Conservation (phyloP, 2,329 filamentous ascomycete genomes). For the Geoglossum cookeanum region DNA sequence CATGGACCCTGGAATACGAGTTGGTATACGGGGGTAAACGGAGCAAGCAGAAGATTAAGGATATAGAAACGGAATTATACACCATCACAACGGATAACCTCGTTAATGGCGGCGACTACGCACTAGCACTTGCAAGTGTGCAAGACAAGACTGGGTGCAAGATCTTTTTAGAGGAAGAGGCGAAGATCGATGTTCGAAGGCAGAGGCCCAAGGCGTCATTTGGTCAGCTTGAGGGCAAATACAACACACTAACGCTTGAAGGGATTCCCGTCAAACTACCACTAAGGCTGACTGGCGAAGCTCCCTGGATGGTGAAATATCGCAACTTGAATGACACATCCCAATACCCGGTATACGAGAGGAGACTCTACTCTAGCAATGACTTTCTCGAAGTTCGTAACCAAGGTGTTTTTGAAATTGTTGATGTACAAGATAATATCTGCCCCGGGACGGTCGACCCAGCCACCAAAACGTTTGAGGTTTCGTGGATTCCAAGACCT, state of each 20-base stretch:
- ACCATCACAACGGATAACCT: constrained; percentile 62
- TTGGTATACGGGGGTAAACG: constrained; percentile 77
- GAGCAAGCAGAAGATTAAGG: constrained; percentile 43
- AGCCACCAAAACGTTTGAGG: constrained; percentile 52
- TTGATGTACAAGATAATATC: constrained; percentile 55
- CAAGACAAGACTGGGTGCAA: constrained; percentile 77
- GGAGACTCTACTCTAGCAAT: constrained; percentile 41
- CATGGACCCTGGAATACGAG: constrained; percentile 84
- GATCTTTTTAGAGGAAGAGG: constrained; percentile 65
- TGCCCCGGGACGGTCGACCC: constrained; percentile 69
- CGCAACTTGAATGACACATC: constrained; percentile 39
- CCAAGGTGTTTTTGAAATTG: constrained; percentile 61
- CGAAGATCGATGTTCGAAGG: constrained; percentile 68
- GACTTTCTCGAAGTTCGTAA: constrained; percentile 45
- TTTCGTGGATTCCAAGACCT: constrained; percentile 74
- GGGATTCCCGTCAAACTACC: constrained; percentile 56
- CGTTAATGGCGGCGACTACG: constrained; percentile 73
- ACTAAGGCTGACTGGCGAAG: constrained; percentile 65
- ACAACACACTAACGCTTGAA: constrained; percentile 57
- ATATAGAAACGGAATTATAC: constrained; percentile 39
- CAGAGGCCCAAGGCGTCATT: constrained; percentile 79
- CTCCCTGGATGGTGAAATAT: constrained; percentile 67
- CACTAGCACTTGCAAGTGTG: constrained; percentile 65
- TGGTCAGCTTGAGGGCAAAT: constrained; percentile 65
- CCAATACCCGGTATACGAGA: constrained; percentile 23